Evolutionary conservation across 2,329 filamentous ascomycete genomes (phyloP).

Genomic region (Ophiosphaerella narmari): DNA sequence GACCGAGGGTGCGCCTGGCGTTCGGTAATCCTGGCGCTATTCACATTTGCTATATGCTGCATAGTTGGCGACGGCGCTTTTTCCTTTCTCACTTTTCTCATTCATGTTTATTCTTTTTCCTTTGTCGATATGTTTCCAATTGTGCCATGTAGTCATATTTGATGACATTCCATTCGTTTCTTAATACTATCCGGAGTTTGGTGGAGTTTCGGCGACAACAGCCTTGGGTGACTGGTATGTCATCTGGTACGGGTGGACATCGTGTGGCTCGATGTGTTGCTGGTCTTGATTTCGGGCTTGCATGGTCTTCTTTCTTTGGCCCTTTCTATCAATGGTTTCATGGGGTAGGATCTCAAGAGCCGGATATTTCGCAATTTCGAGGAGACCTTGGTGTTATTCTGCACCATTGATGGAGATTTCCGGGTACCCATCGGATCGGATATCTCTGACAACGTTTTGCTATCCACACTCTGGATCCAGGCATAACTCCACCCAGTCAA

Average conservation of each 20-base stretch:
- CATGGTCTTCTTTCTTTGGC: slow-evolving; percentile 13
- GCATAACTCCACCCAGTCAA: slow-evolving; percentile 27
- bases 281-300: background rate
- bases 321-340: slow-evolving; percentile 18
- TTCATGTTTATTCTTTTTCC: slow-evolving; percentile 19
- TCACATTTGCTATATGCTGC: slow-evolving; percentile 26
- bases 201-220: slow-evolving; percentile 13
- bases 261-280: slow-evolving; percentile 10
- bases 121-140: slow-evolving; percentile 27
- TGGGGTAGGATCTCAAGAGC: slow-evolving; percentile 11
- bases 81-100: slow-evolving; percentile 12
- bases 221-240: slow-evolving; percentile 14
- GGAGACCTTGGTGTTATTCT: slow-evolving; percentile 16
- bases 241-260: slow-evolving; percentile 13
- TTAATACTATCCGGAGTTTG: slow-evolving; percentile 18
- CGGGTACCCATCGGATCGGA: slow-evolving; percentile 20
- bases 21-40: slow-evolving; percentile 24
- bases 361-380: slow-evolving; percentile 11
- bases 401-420: slow-evolving; percentile 11
- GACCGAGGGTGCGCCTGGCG: slow-evolving; percentile 24
- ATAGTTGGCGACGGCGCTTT: slow-evolving; percentile 25
- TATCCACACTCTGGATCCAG: slow-evolving; percentile 26
- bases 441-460: slow-evolving; percentile 24
- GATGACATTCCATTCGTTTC: slow-evolving; percentile 20
- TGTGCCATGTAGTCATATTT: slow-evolving; percentile 23